Percentiles rank a stretch among this genome's conserved stretches.
These are phyloP conservation scores for Tuber brumale DNA, from an alignment of 495 filamentous ascomycete genomes.

Conservation along the genomic window DNA sequence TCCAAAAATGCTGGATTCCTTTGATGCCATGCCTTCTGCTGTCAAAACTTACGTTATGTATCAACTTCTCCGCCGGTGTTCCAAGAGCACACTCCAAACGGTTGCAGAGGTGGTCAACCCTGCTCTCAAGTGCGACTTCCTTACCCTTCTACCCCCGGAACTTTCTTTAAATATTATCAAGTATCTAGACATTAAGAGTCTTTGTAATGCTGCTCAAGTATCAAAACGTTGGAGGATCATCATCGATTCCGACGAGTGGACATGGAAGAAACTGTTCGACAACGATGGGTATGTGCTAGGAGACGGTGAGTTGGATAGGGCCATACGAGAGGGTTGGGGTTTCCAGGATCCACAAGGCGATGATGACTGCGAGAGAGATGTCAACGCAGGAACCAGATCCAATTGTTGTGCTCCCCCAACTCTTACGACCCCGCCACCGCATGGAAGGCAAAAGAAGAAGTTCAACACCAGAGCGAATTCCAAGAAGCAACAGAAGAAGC, in stretches of 20 bases:
- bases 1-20: conserved; percentile 75
- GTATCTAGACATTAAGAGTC: conserved; percentile 76
- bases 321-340: conserved; percentile 95
- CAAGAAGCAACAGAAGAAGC: conserved; percentile 44
- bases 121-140: conserved; percentile 90
- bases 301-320: conserved; percentile 74
- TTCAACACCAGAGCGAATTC: conserved; percentile 42
- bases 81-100: conserved; percentile 82
- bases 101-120: conserved; percentile 92
- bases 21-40: conserved; percentile 80
- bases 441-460: conserved; percentile 48
- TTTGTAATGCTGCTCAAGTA: conserved; percentile 87
- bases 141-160: conserved; percentile 74
- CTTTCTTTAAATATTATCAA: conserved; percentile 80
- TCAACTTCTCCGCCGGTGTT: conserved; percentile 80
- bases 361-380: conserved; percentile 72
- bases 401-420: background rate
- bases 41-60: conserved; percentile 95
- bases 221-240: conserved; percentile 89
- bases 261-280: conserved; percentile 91
- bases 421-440: conserved; percentile 32
- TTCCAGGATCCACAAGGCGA: conserved; percentile 81
- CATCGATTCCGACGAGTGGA: conserved; percentile 83
- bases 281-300: conserved; percentile 71
- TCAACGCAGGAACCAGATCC: conserved; percentile 47